Evolutionary conservation across 441 rosid species (phyloP).

Genomic region (Croton laevigatus): DNA sequence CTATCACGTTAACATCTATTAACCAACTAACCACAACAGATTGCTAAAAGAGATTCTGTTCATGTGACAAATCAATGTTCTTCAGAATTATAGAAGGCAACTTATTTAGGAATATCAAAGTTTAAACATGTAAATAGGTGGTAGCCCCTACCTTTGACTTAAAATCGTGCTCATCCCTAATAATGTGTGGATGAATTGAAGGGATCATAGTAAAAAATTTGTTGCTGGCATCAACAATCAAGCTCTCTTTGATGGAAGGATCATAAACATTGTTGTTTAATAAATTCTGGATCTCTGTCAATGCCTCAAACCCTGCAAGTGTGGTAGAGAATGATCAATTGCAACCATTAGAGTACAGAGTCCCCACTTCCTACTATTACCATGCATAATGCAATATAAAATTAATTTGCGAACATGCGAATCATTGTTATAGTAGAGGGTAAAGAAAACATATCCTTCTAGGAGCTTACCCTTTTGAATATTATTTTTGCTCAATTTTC

Average conservation of each 20-base stretch:
- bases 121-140: background rate
- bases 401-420: conserved; percentile 15
- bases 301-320: conserved; percentile 85
- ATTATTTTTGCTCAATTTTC: conserved; percentile 88
- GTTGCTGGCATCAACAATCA: conserved; percentile 91
- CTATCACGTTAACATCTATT: background rate
- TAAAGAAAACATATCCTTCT: conserved; percentile 10
- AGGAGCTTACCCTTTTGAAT: conserved; percentile 67
- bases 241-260: conserved; percentile 63
- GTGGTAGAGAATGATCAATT: conserved; percentile 8
- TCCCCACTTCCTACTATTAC: conserved; percentile 3
- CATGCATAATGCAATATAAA: conserved; percentile 9
- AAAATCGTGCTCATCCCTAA: conserved; percentile 84
- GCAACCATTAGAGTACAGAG: background rate
- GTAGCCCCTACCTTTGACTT: conserved; percentile 69
- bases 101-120: conserved; percentile 7
- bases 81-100: background rate
- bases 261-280: conserved; percentile 42
- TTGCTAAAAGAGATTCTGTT: background rate
- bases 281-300: conserved; percentile 87
- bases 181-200: conserved; percentile 81
- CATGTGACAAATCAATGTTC: background rate
- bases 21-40: conserved; percentile 2
- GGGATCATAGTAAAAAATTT: conserved; percentile 93
- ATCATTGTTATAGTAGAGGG: conserved; percentile 4